Base-by-base conservation (phyloP, 108 stramenopile species). In the Nannochloropsis salina region DNA sequence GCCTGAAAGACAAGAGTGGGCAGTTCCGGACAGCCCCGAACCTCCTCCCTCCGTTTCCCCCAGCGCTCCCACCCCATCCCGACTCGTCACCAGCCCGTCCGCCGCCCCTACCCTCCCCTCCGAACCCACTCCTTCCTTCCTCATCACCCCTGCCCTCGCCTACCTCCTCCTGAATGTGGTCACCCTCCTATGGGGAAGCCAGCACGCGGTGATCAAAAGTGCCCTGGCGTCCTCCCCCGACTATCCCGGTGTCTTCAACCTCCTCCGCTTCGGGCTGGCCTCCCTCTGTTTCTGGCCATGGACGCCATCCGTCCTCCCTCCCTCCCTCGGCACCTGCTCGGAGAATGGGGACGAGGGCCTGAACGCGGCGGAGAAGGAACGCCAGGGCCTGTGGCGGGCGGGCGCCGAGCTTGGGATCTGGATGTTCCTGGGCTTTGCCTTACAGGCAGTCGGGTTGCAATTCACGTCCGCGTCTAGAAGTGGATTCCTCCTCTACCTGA, bases 361-460 rank as follows among this genome's bases (percentile, higher is more conserved):
- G 42, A 45, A 20, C 18, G 9, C n/a, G 51, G 41, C 44, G 82
- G 40, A 47, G 82, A 47, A 18, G 81, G 44, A 15, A 51, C 8
- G n/a, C 80, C 11, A 22, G 43, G 6, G 9, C 45, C 41, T 51
- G 9, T 88, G 85, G 85, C 43, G 10, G 3, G 90, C 90, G 18
- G 90, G 89, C 20, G 86, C 86, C 11, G 90, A 90, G 87, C 82
- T 90, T 2, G 90, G 90, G 31, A 18, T 90, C 43, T 90, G 89
- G 89, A 90, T 88, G 89, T 90, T 90, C 42, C 80, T 87, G 89
- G 90, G 90, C 3, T 90, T 90, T 45, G 88, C 89, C 12, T 87
- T 90, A 45, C 90, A 90, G 89, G 86, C 90, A 41, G 85, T 90
- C 15, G 90, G 90, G 11, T 80, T 90, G 51, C 87, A 80, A 15